Base-by-base conservation (phyloP, 2,329 filamentous ascomycete species). In the Simplicillium aogashimaense region DNA sequence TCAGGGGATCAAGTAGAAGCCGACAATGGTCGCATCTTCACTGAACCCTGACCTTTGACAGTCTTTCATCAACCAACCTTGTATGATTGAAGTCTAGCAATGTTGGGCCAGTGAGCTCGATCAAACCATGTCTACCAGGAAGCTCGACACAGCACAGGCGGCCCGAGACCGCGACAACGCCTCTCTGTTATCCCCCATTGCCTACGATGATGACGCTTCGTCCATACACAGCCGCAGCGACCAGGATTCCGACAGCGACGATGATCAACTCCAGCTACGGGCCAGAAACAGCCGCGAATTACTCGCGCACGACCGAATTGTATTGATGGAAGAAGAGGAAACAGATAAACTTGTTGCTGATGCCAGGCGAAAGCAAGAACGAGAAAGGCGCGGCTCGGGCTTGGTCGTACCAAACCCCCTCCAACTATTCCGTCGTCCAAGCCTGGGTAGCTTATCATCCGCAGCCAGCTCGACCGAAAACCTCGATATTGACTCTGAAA, bases 321-420 rank as follows among this genome's bases (percentile, higher is more conserved):
- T 90, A 0, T 61, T 90, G 49, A 71, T 85, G 50, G 83, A 88
- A 48, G 83, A 89, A 57, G 85, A 89, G 45, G 81, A 85, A 58
- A 65, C 75, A 35, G 76, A 83, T 48, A 69, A 69, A 39, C 59
- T 83, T 35, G 71, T 83, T 17, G 69, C 67, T 35, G 65, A 72
- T 42, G 69, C 67, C 36, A 64, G 75, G 39, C 59, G 60, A 37
- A 60, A 69, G 46, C 61, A 70, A 43, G 67, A 78, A 53, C 56
- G 68, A 43, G 63, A 77, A 50, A 60, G 68, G 39, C 60, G 66
- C 38, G 68, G 67, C 6, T 72, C 70, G 14, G 66, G 62, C 9
- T 60, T 76, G 29, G 63, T 66, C 3, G 58, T 76, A 7, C 66
- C 70, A 7, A 73, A 74, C 37, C 66, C 74, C 3, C 53, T 72